Evolutionary conservation across 768 basidiomycete genomes (phyloP).

Genomic region (Mycena floridula): DNA sequence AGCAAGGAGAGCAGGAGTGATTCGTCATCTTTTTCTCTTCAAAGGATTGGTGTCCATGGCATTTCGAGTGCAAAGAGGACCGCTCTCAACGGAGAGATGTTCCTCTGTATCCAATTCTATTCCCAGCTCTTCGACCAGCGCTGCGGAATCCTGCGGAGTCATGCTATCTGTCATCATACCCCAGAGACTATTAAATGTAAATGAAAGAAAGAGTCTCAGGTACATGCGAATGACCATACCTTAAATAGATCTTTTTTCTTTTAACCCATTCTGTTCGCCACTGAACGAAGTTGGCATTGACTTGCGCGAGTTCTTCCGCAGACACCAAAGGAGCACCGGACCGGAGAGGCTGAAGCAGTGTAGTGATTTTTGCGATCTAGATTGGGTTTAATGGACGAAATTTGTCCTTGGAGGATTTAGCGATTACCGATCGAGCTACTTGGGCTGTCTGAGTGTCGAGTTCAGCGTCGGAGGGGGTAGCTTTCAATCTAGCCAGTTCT

Average conservation of each 20-base stretch:
- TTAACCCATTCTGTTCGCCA: slow-evolving; percentile 82
- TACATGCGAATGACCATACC: slow-evolving; percentile 37
- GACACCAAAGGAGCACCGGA: slow-evolving; percentile 64
- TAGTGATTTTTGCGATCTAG: slow-evolving; percentile 44
- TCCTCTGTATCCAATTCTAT: slow-evolving; percentile 75
- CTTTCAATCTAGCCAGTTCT: slow-evolving; percentile 65
- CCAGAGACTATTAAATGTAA: slow-evolving; percentile 54
- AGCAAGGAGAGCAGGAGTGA: too few species aligned
- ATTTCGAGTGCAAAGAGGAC: slow-evolving; percentile 43
- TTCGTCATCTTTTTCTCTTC: slow-evolving; percentile 44
- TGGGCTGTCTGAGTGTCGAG: slow-evolving; percentile 50
- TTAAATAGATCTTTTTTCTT: slow-evolving; percentile 69
- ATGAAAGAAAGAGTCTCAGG: background rate
- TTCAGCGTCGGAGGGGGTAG: slow-evolving; percentile 64
- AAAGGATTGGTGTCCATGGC: slow-evolving; percentile 28
- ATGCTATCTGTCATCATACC: slow-evolving; percentile 62
- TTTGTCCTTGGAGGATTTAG: slow-evolving; percentile 6
- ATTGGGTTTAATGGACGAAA: slow-evolving; percentile 4
- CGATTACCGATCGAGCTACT: slow-evolving; percentile 45
- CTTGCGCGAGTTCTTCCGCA: slow-evolving; percentile 56
- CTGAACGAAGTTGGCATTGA: slow-evolving; percentile 70
- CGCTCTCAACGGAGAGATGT: slow-evolving; percentile 58
- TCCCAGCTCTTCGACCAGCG: slow-evolving; percentile 74
- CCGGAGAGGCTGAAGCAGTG: slow-evolving; percentile 58
- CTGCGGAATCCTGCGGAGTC: slow-evolving; percentile 54